These are phyloP conservation scores for Penicillium hesseltinei DNA, from an alignment of 2,329 filamentous ascomycete genomes.

Conservation along the genomic window DNA sequence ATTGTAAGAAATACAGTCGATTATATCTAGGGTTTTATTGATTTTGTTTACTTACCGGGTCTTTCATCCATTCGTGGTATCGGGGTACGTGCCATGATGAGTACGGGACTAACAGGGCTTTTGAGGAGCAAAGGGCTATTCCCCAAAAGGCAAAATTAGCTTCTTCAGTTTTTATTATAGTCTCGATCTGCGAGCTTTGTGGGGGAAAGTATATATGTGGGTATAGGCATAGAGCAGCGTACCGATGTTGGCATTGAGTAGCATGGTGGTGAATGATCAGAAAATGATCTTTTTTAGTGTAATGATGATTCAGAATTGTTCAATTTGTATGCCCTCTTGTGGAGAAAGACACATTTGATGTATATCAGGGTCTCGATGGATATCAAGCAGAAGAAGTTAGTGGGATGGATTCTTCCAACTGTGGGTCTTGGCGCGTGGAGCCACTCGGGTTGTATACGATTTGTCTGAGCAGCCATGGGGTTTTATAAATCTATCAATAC, in stretches of 20 bases:
- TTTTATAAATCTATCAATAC: not conserved
- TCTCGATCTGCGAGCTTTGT: not conserved
- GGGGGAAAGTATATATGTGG: not conserved
- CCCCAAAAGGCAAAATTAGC: not conserved
- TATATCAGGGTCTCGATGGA: not conserved
- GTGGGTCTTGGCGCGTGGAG: constrained; percentile 19
- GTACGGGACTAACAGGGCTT: constrained; percentile 79
- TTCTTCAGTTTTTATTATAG: not conserved
- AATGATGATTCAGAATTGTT: not conserved
- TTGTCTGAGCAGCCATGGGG: not conserved
- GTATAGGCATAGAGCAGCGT: constrained; percentile 4
- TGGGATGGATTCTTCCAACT: constrained; percentile 13
- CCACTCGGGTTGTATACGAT: constrained; percentile 3
- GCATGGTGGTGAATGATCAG: constrained; percentile 23
- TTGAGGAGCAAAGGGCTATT: constrained; percentile 64
- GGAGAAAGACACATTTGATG: not conserved
- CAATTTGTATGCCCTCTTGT: not conserved
- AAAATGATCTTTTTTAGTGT: not conserved
- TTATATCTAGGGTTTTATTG: not conserved
- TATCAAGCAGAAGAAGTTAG: not conserved
- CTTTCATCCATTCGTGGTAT: constrained; percentile 92
- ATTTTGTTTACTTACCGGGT: constrained; percentile 51
- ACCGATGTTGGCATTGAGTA: constrained; percentile 39
- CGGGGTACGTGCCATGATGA: constrained; percentile 73
- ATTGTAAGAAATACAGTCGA: not conserved